Conservation (phyloP, 2,329 filamentous ascomycete species). For the Aphanocladium album region DNA sequence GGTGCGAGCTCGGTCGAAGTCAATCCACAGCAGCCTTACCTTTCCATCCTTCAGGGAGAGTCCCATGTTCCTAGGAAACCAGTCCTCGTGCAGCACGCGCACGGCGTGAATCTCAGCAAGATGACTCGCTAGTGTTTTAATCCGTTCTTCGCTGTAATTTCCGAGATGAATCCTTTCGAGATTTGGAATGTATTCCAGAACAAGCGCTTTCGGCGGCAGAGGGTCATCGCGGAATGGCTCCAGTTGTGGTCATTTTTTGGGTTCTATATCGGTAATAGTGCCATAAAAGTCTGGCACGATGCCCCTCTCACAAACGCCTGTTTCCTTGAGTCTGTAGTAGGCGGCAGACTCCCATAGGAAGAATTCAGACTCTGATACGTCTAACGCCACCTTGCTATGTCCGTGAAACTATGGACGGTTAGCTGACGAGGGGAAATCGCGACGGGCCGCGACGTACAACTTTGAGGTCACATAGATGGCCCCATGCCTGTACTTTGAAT, state of each 20-base stretch:
- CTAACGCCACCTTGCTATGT: no score
- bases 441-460: no score
- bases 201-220: neutral
- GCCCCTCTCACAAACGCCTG: no score
- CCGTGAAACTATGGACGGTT: no score
- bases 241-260: neutral
- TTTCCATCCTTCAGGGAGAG: neutral
- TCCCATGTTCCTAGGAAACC: neutral
- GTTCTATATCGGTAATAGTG: neutral
- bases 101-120: neutral
- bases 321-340: no score
- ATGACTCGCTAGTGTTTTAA: neutral
- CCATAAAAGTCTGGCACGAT: conserved; percentile 1
- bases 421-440: no score
- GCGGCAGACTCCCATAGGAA: no score
- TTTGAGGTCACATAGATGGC: no score
- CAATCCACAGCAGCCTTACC: neutral
- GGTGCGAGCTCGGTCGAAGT: conserved; percentile 6
- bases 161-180: neutral
- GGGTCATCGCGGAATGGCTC: neutral
- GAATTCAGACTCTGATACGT: no score
- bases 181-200: conserved; percentile 5
- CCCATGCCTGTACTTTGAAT: no score
- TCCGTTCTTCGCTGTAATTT: neutral
- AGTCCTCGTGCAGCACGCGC: neutral